Evolutionary conservation across 257 asterid genomes (phyloP).

Genomic region (Linderniella brevidens): DNA sequence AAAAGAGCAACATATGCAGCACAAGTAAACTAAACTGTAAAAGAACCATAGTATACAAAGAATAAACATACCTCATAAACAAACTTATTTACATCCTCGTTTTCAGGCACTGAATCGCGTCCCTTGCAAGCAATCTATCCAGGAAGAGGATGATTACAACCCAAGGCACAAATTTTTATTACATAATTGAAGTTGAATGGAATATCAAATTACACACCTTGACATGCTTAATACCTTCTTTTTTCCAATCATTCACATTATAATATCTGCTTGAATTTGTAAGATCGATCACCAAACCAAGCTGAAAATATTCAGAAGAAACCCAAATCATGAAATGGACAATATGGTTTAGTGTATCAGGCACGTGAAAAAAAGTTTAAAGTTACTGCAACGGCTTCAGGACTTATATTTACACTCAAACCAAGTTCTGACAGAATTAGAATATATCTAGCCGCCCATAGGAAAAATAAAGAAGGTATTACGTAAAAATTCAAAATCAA

Average conservation of each 20-base stretch:
- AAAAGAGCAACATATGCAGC: too few species aligned
- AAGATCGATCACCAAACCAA: conserved; percentile 93
- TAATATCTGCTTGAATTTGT: conserved; percentile 87
- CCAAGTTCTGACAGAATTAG: too few species aligned
- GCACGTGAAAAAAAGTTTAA: conserved; percentile 7
- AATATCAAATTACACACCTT: conserved; percentile 45
- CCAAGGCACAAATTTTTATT: conserved; percentile 5
- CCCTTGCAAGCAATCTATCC: conserved; percentile 87
- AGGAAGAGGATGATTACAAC: conserved; percentile 14
- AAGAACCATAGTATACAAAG: too few species aligned
- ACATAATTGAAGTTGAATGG: conserved; percentile 10
- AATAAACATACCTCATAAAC: conserved; percentile 52
- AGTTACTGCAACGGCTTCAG: too few species aligned
- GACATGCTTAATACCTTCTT: conserved; percentile 81
- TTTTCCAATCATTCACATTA: conserved; percentile 48
- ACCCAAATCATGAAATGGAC: too few species aligned
- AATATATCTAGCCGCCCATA: too few species aligned
- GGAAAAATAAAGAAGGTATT: too few species aligned
- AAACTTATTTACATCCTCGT: conserved; percentile 70
- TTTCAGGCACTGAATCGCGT: conserved; percentile 94
- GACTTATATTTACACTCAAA: too few species aligned
- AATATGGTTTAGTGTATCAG: neutral
- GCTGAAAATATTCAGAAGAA: conserved; percentile 38
- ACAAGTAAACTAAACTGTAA: too few species aligned
- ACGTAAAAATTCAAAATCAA: too few species aligned